A percentile compares a stretch with the other conserved stretches of the same genome.
These are phyloP conservation scores for Drechslera avenae DNA, from an alignment of 2,329 filamentous ascomycete species.

Conservation along the genomic window DNA sequence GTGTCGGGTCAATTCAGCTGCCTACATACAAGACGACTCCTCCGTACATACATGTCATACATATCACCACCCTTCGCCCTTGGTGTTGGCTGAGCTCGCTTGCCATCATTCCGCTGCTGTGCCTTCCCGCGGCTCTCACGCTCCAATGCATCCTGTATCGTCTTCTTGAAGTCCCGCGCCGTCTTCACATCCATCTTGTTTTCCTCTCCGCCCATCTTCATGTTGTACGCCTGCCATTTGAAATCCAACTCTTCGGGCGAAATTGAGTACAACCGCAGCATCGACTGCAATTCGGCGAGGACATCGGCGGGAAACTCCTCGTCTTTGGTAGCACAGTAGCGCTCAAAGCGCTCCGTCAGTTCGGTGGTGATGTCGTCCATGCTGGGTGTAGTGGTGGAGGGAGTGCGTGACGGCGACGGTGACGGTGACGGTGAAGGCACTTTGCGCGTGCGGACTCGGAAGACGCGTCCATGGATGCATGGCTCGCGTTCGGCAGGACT, in stretches of 20 bases:
- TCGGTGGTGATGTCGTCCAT: slow-evolving; percentile 60
- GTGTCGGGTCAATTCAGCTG: slow-evolving; percentile 11
- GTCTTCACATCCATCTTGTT: slow-evolving; percentile 72
- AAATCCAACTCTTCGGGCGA: slow-evolving; percentile 87
- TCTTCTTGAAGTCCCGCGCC: slow-evolving; percentile 80
- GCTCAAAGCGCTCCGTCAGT: slow-evolving; percentile 65
- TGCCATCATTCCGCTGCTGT: slow-evolving; percentile 64
- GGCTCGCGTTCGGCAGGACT: slow-evolving; percentile 30
- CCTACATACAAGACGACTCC: not conserved
- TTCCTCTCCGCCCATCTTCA: slow-evolving; percentile 88
- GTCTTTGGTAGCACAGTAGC: slow-evolving; percentile 60
- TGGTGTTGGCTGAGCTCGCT: slow-evolving; percentile 66
- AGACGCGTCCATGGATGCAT: slow-evolving; percentile 29
- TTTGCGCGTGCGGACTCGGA: slow-evolving; percentile 19
- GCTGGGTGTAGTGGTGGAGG: slow-evolving; percentile 10
- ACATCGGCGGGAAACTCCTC: slow-evolving; percentile 74
- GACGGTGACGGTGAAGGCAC: slow-evolving; percentile 5
- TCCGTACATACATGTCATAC: slow-evolving; percentile 71
- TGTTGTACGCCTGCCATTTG: slow-evolving; percentile 98
- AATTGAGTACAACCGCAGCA: slow-evolving; percentile 81
- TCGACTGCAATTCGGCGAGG: slow-evolving; percentile 79
- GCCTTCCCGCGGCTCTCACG: slow-evolving; percentile 72
- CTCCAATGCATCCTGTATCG: slow-evolving; percentile 83
- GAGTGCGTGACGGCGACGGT: slow-evolving; percentile 7
- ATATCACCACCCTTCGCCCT: slow-evolving; percentile 66